A percentile compares a stretch with the other conserved stretches of the same genome.
These are phyloP conservation scores for Polygonum maritimum DNA, from an alignment of 148 eudicot genomes.

Conservation along the genomic window DNA sequence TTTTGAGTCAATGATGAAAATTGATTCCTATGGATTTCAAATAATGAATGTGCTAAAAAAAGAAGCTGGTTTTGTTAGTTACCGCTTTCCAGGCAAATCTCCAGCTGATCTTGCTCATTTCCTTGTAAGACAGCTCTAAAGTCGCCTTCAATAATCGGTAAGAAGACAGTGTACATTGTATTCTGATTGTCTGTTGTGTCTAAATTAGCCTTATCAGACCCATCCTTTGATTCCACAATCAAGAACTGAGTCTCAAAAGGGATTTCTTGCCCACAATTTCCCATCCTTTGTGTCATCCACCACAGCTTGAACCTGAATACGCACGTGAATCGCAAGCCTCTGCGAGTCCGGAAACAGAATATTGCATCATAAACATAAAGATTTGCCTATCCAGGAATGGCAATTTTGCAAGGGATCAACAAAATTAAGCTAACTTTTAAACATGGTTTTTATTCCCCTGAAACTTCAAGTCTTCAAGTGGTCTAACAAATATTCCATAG, in stretches of 20 bases:
- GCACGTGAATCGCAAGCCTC: slow-evolving; percentile 73
- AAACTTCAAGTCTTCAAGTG: not conserved
- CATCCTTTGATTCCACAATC: slow-evolving; percentile 47
- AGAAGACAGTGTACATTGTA: slow-evolving; percentile 47
- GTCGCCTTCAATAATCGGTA: slow-evolving; percentile 83
- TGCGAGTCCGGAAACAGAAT: slow-evolving; percentile 17
- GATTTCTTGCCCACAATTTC: slow-evolving; percentile 49
- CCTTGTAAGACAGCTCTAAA: slow-evolving; percentile 89
- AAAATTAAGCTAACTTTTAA: not conserved
- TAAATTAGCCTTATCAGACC: slow-evolving; percentile 14
- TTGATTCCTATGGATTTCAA: not conserved
- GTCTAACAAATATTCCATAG: not conserved
- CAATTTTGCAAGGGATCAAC: not conserved
- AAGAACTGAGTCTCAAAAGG: slow-evolving; percentile 82
- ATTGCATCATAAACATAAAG: not conserved
- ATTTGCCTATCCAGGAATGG: not conserved
- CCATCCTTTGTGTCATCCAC: slow-evolving; percentile 98
- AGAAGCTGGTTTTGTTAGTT: slow-evolving; percentile 1
- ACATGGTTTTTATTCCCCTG: not conserved
- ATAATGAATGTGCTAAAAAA: not conserved
- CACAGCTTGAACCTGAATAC: slow-evolving; percentile 81
- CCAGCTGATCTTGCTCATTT: slow-evolving; percentile 55
- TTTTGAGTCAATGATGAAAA: not conserved
- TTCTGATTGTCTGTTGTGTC: slow-evolving; percentile 19
- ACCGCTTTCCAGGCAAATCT: slow-evolving; percentile 90